These are phyloP conservation scores for Nitzschia sp. DNA, from an alignment of 108 stramenopile species.

Conservation along the genomic window DNA sequence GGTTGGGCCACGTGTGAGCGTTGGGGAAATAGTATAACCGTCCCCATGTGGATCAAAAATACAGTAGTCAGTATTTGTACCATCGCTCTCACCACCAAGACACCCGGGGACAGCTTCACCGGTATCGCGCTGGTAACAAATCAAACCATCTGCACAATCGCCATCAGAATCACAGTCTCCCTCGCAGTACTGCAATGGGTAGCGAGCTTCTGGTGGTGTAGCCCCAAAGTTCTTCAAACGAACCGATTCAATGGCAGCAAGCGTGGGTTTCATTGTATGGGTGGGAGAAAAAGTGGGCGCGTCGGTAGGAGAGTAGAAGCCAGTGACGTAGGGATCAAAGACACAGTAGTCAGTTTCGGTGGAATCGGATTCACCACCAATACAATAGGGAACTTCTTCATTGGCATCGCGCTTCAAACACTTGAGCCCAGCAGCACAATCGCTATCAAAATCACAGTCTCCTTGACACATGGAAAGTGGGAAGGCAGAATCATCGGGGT, in stretches of 20 bases:
- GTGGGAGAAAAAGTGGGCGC: conserved; percentile 28
- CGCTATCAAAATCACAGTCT: conserved; percentile 61
- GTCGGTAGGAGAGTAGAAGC: conserved; percentile 21
- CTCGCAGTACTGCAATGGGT: conserved; percentile 29
- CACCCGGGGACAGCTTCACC: conserved; percentile 45
- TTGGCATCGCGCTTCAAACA: conserved; percentile 42
- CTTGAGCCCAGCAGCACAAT: conserved; percentile 51
- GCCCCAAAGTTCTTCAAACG: conserved; percentile 24
- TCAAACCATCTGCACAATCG: conserved; percentile 36
- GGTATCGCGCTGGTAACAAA: conserved; percentile 34
- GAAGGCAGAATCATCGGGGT: conserved; percentile 17
- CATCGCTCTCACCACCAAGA: conserved; percentile 29
- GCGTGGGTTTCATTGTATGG: conserved; percentile 23
- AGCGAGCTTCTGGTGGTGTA: conserved; percentile 24
- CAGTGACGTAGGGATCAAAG: conserved; percentile 36
- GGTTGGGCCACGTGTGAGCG: background rate
- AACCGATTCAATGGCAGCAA: conserved; percentile 14
- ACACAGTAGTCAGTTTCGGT: conserved; percentile 34
- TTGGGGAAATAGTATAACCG: conserved; percentile 22
- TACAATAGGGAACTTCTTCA: conserved; percentile 61
- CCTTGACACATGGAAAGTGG: conserved; percentile 58
- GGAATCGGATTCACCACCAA: conserved; percentile 36
- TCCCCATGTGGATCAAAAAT: conserved; percentile 33
- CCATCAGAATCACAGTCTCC: conserved; percentile 31
- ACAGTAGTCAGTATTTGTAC: conserved; percentile 35